These are phyloP conservation scores for Albizia julibrissin DNA, from an alignment of 306 rosid species.

Conservation along the genomic window DNA sequence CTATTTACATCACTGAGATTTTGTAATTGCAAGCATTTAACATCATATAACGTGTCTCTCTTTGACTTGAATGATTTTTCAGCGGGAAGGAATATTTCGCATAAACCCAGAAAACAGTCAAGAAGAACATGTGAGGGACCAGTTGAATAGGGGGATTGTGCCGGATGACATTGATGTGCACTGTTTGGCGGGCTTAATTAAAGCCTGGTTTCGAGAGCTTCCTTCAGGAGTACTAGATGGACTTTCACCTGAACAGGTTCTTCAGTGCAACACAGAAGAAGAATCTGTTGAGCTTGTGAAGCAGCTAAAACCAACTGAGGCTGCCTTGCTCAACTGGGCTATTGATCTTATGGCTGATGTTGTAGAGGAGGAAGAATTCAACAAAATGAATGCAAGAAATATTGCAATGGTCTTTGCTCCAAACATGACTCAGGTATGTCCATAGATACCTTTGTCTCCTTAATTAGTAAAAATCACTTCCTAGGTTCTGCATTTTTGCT, in stretches of 20 bases:
- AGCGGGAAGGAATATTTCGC: constrained; percentile 94
- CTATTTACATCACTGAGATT: not conserved
- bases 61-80: constrained; percentile 28
- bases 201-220: constrained; percentile 99
- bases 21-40: not conserved
- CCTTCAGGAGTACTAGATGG: constrained; percentile 95
- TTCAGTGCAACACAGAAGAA: constrained; percentile 85
- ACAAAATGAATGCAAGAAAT: constrained; percentile 95
- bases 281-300: constrained; percentile 79
- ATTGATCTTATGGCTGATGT: constrained; percentile 95
- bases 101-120: constrained; percentile 88
- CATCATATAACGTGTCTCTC: constrained; percentile 4
- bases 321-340: constrained; percentile 84
- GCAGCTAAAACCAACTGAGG: constrained; percentile 77
- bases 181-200: constrained; percentile 86
- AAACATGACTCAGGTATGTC: constrained; percentile 86
- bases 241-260: constrained; percentile 93
- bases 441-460: not conserved
- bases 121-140: constrained; percentile 84
- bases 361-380: constrained; percentile 84
- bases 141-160: constrained; percentile 80
- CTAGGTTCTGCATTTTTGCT: not conserved
- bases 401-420: constrained; percentile 99
- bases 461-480: not conserved
- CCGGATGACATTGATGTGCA: constrained; percentile 90